These are phyloP conservation scores for Cordyceps tenuipes DNA, from an alignment of 2,329 filamentous ascomycete species.

Conservation along the genomic window DNA sequence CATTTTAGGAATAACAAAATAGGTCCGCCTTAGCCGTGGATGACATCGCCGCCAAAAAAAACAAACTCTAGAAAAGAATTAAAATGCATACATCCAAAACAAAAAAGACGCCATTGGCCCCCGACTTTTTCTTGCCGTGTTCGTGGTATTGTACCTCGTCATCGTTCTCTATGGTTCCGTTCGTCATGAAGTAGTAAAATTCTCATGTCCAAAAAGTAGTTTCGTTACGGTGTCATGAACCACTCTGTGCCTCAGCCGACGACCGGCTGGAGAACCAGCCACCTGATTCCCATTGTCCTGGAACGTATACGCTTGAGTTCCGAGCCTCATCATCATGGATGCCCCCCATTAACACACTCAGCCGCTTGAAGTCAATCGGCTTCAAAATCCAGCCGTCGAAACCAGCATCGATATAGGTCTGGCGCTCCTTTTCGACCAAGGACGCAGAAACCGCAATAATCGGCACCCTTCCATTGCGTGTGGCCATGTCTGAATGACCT, in stretches of 20 bases:
- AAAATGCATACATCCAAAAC: neutral
- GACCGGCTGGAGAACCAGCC: constrained; percentile 59
- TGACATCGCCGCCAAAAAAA: neutral
- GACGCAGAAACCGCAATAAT: constrained; percentile 86
- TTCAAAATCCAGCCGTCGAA: constrained; percentile 92
- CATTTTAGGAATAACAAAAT: neutral
- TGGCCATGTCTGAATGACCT: constrained; percentile 50
- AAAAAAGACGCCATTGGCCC: neutral
- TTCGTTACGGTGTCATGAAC: neutral
- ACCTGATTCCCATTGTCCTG: constrained; percentile 74
- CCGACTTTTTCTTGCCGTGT: neutral
- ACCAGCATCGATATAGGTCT: constrained; percentile 65
- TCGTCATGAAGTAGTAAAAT: neutral
- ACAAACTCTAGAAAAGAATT: neutral
- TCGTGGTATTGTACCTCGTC: neutral
- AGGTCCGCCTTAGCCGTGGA: neutral
- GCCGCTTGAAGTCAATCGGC: constrained; percentile 71
- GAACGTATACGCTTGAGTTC: constrained; percentile 55
- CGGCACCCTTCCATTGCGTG: constrained; percentile 58
- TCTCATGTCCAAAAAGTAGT: neutral
- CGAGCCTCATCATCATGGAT: constrained; percentile 55
- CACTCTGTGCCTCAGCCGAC: neutral
- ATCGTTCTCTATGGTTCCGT: neutral
- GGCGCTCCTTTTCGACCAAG: constrained; percentile 58
- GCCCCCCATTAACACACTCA: constrained; percentile 60